A percentile compares a stretch with the other conserved stretches of the same genome.
These are phyloP conservation scores for Sphagnum contortum DNA, from an alignment of 225 moss, liverwort and hornwort genomes.

Conservation along the genomic window DNA sequence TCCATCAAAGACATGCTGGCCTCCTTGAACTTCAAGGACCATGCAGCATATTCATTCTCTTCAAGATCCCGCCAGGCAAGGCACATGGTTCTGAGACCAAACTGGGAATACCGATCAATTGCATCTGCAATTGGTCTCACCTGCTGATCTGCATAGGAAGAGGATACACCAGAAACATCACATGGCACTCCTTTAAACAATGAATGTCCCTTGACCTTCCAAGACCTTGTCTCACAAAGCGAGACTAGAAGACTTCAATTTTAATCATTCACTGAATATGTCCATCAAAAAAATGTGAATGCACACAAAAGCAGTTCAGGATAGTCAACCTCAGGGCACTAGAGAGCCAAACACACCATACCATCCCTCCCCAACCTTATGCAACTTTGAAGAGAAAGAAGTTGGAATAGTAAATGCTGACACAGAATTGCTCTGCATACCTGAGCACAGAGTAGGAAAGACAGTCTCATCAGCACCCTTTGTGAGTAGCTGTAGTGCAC, in stretches of 20 bases:
- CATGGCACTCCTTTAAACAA: background rate
- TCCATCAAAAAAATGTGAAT: no score
- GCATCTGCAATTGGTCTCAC: conserved; percentile 60
- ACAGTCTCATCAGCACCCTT: conserved; percentile 97
- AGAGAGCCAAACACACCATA: background rate
- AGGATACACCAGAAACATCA: background rate
- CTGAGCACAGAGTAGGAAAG: conserved; percentile 52
- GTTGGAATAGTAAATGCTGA: background rate
- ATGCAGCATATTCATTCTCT: conserved; percentile 63
- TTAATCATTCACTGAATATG: no score
- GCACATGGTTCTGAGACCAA: conserved; percentile 92
- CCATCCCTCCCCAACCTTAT: no score
- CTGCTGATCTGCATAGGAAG: conserved; percentile 50
- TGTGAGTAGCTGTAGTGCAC: conserved; percentile 50
- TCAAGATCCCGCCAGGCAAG: conserved; percentile 85
- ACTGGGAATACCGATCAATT: conserved; percentile 71
- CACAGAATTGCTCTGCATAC: conserved; percentile 19
- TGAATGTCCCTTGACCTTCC: background rate
- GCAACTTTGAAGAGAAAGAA: no score
- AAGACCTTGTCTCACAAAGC: no score
- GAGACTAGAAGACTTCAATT: no score
- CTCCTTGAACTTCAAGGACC: conserved; percentile 71
- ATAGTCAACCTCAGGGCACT: background rate
- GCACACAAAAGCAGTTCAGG: background rate
- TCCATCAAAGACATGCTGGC: conserved; percentile 63